Percentiles rank a stretch among this genome's conserved stretches.
phyloP scores from a whole-genome alignment of 116 monocot genomes.

The Phalaenopsis hybrid region DNA sequence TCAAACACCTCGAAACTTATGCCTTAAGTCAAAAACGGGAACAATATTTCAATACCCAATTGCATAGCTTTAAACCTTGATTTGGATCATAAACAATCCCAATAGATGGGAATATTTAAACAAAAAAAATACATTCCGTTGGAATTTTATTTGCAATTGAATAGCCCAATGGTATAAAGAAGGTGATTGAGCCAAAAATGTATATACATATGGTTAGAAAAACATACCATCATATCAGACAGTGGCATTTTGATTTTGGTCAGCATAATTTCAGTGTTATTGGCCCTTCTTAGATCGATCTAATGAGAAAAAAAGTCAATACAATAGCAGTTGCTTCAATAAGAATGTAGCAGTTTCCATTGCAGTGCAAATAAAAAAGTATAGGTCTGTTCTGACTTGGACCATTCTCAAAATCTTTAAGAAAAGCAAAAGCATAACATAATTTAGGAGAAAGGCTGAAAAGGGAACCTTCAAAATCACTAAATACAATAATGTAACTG shows the following conservation, averaged over 20 bases:
- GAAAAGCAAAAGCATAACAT: neutral
- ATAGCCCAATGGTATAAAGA: neutral
- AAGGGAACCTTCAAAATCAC: too few species aligned
- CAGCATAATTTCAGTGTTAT: slow-evolving; percentile 95
- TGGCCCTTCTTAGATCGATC: slow-evolving; percentile 82
- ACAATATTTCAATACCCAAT: too few species aligned
- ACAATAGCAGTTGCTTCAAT: neutral
- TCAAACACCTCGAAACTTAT: too few species aligned
- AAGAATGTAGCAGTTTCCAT: neutral
- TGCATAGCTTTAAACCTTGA: too few species aligned
- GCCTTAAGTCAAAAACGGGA: too few species aligned
- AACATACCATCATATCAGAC: slow-evolving; percentile 90
- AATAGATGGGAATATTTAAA: too few species aligned
- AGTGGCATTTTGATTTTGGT: slow-evolving; percentile 98
- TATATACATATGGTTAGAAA: neutral
- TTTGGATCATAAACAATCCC: neutral
- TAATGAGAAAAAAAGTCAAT: slow-evolving; percentile 21
- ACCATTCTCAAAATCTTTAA: too few species aligned
- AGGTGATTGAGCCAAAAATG: neutral
- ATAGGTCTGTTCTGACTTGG: neutral
- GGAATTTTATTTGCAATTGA: neutral
- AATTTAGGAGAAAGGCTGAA: neutral
- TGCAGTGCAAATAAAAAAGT: neutral
- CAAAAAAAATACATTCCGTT: too few species aligned
- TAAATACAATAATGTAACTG: too few species aligned